These are phyloP conservation scores for Cicer bijugum DNA, from an alignment of 306 rosid genomes.

Conservation along the genomic window DNA sequence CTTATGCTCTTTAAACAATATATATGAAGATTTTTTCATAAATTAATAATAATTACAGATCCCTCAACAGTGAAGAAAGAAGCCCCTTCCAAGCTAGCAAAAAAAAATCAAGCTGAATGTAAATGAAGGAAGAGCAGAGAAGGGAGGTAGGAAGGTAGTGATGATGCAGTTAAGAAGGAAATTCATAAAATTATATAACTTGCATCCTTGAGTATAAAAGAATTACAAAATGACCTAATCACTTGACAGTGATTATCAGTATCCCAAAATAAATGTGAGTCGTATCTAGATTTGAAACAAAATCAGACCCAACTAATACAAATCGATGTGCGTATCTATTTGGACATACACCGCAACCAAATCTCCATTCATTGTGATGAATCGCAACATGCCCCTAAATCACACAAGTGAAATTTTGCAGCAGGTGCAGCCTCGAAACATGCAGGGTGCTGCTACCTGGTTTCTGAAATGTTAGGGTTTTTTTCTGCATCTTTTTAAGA, in stretches of 20 bases:
- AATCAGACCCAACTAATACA: neutral
- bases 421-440: neutral
- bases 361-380: neutral
- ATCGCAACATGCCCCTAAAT: neutral
- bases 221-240: constrained; percentile 20
- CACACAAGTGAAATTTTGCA: neutral
- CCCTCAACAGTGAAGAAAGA: neutral
- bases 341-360: neutral
- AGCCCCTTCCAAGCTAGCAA: neutral
- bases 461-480: neutral
- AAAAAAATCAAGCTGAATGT: constrained; percentile 30
- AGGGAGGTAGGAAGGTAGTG: constrained; percentile 11
- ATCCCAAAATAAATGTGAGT: neutral
- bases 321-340: neutral
- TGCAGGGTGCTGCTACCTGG: neutral
- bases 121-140: constrained; percentile 2
- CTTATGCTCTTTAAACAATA: neutral
- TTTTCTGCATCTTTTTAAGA: neutral
- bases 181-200: constrained; percentile 3
- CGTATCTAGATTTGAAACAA: neutral
- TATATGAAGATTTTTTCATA: neutral
- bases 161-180: constrained; percentile 10
- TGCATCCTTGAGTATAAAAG: constrained; percentile 19
- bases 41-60: neutral
- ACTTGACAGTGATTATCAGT: constrained; percentile 17